A percentile compares a stretch with the other conserved stretches of the same genome.
phyloP scores from a whole-genome alignment of 2,329 filamentous ascomycete genomes.

The Tricladium varicosporioides region DNA sequence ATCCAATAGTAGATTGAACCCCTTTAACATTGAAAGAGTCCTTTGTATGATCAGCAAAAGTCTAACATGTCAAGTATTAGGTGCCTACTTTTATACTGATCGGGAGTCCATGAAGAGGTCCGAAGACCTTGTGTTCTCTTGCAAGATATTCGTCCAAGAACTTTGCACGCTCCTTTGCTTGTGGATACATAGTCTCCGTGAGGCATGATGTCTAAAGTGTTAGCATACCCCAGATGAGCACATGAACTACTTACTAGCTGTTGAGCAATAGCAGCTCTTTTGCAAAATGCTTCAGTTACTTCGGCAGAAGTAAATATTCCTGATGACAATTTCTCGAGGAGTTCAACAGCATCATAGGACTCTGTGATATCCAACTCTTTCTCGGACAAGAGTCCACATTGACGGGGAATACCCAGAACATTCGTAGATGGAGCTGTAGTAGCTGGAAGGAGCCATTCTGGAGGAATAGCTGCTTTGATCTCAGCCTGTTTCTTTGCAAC shows the following conservation, averaged over 20 bases:
- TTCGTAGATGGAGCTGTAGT: not conserved
- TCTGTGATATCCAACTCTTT: conserved; percentile 21
- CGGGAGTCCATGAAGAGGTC: conserved; percentile 19
- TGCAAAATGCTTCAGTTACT: conserved; percentile 44
- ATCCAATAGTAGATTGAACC: conserved; percentile 78
- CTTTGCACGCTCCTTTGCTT: conserved; percentile 42
- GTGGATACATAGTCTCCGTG: conserved; percentile 46
- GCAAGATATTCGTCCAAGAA: conserved; percentile 45
- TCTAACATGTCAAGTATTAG: not conserved
- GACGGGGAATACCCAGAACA: conserved; percentile 6
- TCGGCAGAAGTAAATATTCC: conserved; percentile 28
- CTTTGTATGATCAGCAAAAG: not conserved
- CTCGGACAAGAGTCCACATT: conserved; percentile 14
- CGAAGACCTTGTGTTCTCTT: conserved; percentile 4
- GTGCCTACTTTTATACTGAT: conserved; percentile 16
- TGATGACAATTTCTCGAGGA: conserved; percentile 12
- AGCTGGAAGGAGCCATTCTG: not conserved
- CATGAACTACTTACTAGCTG: conserved; percentile 37
- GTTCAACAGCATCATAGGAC: conserved; percentile 15
- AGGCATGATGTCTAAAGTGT: conserved; percentile 46
- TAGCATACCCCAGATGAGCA: not conserved
- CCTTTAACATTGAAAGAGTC: conserved; percentile 72
- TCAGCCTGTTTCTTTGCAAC: conserved; percentile 3
- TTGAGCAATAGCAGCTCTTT: conserved; percentile 46
- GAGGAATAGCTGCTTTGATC: not conserved